Evolutionary conservation across 1,284 basidiomycete genomes (phyloP).

Genomic region (Microbotryomycetes sp.): DNA sequence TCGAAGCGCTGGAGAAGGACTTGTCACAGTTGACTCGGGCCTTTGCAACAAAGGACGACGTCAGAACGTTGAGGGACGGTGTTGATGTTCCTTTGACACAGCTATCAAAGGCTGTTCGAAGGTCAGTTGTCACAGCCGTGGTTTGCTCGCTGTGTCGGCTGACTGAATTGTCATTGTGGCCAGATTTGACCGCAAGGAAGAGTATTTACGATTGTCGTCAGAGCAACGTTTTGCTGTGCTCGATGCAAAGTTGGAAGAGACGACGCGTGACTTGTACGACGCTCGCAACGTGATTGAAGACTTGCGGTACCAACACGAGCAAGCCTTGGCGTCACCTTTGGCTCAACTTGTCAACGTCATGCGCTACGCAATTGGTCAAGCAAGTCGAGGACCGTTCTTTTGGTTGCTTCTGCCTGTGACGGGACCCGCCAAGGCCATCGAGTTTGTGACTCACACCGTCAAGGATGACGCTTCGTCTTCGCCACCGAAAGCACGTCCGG

Average conservation of each 20-base stretch:
- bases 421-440: conserved; percentile 8
- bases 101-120: conserved; percentile 40
- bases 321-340: conserved; percentile 1
- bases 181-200: conserved; percentile 26
- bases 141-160: not conserved
- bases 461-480: not conserved
- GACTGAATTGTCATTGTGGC: not conserved
- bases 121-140: conserved; percentile 27
- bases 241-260: conserved; percentile 15
- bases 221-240: conserved; percentile 32
- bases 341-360: too few species aligned
- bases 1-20: conserved; percentile 40
- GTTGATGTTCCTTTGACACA: conserved; percentile 40
- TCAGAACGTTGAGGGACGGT: conserved; percentile 39
- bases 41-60: conserved; percentile 40
- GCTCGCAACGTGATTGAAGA: conserved; percentile 6
- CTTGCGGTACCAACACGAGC: conserved; percentile 5
- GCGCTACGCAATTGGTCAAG: not conserved
- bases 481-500: not conserved
- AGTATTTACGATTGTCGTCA: conserved; percentile 21
- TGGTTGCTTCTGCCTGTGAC: conserved; percentile 19
- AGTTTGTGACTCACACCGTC: conserved; percentile 1
- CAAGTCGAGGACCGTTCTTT: conserved; percentile 3
- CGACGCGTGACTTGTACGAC: conserved; percentile 9
- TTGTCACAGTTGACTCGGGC: conserved; percentile 26